Conservation (phyloP, 2,329 filamentous ascomycete species). For the Bipolaris gigantea region DNA sequence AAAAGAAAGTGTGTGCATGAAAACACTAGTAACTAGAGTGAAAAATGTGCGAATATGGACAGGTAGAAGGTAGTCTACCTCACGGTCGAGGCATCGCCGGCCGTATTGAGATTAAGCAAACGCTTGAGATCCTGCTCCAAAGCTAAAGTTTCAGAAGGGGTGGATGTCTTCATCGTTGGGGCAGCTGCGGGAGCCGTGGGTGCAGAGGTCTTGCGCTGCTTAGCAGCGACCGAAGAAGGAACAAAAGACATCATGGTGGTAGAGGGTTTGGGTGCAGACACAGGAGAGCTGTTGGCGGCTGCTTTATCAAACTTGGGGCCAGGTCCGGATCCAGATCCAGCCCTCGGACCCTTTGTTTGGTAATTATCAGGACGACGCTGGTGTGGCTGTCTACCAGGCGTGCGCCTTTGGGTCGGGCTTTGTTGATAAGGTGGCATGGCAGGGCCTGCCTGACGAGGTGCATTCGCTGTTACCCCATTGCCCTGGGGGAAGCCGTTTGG, state of each 20-base stretch:
- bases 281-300: constrained; percentile 15
- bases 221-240: constrained; percentile 42
- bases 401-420: constrained; percentile 26
- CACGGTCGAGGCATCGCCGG: constrained; percentile 26
- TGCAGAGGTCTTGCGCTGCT: constrained; percentile 30
- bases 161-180: constrained; percentile 18
- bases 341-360: constrained; percentile 18
- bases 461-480: constrained; percentile 15
- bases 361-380: constrained; percentile 31
- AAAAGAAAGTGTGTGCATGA: constrained; percentile 22
- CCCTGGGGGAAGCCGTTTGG: constrained; percentile 23
- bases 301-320: constrained; percentile 16
- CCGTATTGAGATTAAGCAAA: constrained; percentile 37
- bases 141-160: constrained; percentile 27
- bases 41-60: constrained; percentile 33
- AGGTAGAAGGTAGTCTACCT: constrained; percentile 23
- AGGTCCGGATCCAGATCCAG: constrained; percentile 7
- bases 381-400: constrained; percentile 27
- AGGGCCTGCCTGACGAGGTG: constrained; percentile 30
- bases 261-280: constrained; percentile 24
- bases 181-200: constrained; percentile 19
- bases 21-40: constrained; percentile 2
- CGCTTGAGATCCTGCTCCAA: constrained; percentile 44
- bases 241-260: constrained; percentile 40
- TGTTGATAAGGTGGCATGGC: constrained; percentile 31